Evolutionary conservation across 371 early-diverging fungal genomes (phyloP).

Genomic region (Circinella umbellata): DNA sequence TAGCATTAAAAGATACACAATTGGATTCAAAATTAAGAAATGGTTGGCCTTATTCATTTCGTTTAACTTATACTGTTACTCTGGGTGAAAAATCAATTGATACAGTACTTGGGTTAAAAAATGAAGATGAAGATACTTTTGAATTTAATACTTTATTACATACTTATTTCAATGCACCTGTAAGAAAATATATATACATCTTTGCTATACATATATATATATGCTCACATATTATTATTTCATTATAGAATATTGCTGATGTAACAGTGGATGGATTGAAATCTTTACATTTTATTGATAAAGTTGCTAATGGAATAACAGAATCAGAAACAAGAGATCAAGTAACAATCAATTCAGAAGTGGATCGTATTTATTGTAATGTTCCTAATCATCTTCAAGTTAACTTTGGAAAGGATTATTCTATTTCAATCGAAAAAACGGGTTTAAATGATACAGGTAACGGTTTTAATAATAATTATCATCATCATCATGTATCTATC

Average conservation of each 20-base stretch:
- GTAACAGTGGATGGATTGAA: conserved; percentile 68
- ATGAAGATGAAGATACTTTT: conserved; percentile 72
- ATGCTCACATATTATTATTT: too few species aligned
- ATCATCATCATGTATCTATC: too few species aligned
- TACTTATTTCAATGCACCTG: conserved; percentile 84
- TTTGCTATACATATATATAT: too few species aligned
- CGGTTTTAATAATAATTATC: too few species aligned
- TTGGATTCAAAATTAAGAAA: conserved; percentile 60
- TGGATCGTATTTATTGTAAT: conserved; percentile 78
- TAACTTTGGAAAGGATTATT: conserved; percentile 45
- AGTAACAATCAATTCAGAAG: conserved; percentile 66
- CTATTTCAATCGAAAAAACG: conserved; percentile 54
- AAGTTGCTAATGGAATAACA: conserved; percentile 56
- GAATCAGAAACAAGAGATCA: conserved; percentile 43
- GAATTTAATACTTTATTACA: conserved; percentile 89
- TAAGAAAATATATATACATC: too few species aligned
- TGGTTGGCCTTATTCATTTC: conserved; percentile 78
- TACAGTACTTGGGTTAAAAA: conserved; percentile 72
- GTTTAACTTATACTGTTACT: conserved; percentile 79
- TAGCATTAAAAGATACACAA: conserved; percentile 64
- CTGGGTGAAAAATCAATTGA: conserved; percentile 71
- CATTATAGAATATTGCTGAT: conserved; percentile 63
- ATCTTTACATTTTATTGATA: conserved; percentile 71
- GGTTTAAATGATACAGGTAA: conserved; percentile 74
- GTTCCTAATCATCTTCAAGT: conserved; percentile 62